Base-by-base conservation (phyloP, 2,329 filamentous ascomycete genomes). In the Botrytis elliptica region DNA sequence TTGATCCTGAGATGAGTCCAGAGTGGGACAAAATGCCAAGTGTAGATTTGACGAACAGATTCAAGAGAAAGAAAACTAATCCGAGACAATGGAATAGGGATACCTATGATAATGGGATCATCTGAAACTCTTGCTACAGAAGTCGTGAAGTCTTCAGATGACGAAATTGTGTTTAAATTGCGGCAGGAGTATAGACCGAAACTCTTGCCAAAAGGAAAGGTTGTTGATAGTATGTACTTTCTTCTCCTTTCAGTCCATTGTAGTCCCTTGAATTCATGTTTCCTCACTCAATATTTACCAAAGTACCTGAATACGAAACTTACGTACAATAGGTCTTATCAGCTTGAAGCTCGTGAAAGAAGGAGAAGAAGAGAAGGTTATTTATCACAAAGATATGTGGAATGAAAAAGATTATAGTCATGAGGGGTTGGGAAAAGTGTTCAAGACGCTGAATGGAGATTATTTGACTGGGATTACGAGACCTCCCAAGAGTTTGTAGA, bases 341-440 rank as follows among this genome's bases (percentile, higher is more conserved):
- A 84, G 80, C 8, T 75, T 85, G 74, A 80, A 78, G 6, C 76
- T 86, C 68, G 82, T 84, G 73, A 82, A 82, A 46, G 71, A 80
- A 71, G 81, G 80, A 1, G 73, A 73, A 3, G 52, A 71, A 44
- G 76, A 78, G 70, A 85, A 83, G 74, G 83, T 85, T 33, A 81
- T 82, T 57, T 86, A 85, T 78, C 84, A 86, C 76, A 86, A 86
- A 77, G 84, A 86, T 74, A 83, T 84, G 83, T 86, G 84, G 84
- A 85, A 85, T 72, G 80, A 84, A 75, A 85, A 86, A 75, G 84
- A 86, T 73, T 85, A 85, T 76, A 83, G 80, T 46, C 84, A 86
- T 78, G 82, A 84, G 67, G 84, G 84, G 9, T 72, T 85, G 25
- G 85, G 84, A 4, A 86, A 84, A 77, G 73, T 85, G 25, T 81